Base-by-base conservation (phyloP, 2,329 filamentous ascomycete genomes). In the Pestalotiopsis sp. region DNA sequence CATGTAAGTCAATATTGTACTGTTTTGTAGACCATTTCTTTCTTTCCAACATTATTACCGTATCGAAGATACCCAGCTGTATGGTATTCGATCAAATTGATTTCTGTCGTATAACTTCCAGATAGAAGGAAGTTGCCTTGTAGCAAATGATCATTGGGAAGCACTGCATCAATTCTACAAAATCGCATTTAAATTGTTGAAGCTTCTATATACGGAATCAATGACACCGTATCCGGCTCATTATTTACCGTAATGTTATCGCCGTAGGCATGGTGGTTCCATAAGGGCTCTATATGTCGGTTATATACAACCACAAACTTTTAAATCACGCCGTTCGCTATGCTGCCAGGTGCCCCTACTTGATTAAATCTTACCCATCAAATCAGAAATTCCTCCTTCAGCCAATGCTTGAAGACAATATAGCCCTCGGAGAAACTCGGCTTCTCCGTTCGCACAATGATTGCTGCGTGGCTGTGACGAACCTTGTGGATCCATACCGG, bases 391-490 rank as follows among this genome's bases (percentile, higher is more conserved):
- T 91, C 91, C 61, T 91, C 86, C 65, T 91, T 86, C 2, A 94
- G 81, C 92, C 93, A 98, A 81, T 98, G 95, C 74, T 85, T 87
- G 67, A 96, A 83, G 41, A 98, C 93, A 13, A 93, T 78, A 75
- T 87, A 88, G 0, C 95, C 95, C 80, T 98, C 95, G 2, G 87
- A 84, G 74, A 94, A 97, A 0, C 80, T 82, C 65, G 86, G 82
- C 76, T 89, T 90, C 52, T 92, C 88, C 68, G 85, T 88, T 49
- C 95, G 88, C 45, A 97, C 90, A 71, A 98, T 93, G 62, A 98
- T 97, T 3, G 95, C 95, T 0, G 95, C 95, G 79, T 98, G 95
- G 69, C 89, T 93, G 77, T 97, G 93, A n/a, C 85, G 82, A 67
- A 90, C 86, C 5, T 94, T 92, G 71, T 92, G 91, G 52, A 96